Conservation (phyloP, 139 green algal genomes). For the Limnomonas spitsbergensis region DNA sequence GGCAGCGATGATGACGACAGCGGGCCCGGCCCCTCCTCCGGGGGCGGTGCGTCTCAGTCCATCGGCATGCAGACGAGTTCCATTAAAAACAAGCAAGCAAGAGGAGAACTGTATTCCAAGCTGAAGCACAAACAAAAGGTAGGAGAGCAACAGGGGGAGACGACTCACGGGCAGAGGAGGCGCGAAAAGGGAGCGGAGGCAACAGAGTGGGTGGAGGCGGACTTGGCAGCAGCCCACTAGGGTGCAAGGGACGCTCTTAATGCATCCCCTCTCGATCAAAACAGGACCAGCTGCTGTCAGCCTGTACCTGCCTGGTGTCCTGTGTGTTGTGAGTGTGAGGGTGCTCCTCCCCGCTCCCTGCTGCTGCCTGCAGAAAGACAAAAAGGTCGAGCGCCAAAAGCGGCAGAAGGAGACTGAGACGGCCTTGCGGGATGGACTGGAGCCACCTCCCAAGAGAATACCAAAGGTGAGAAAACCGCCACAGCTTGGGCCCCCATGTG, state of each 20-base stretch:
- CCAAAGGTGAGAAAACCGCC: conserved; percentile 55
- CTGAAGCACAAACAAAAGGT: conserved; percentile 75
- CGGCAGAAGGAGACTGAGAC: conserved; percentile 59
- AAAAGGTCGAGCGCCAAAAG: conserved; percentile 65
- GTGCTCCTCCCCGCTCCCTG: too few relatives aligned
- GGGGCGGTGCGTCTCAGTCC: conserved; percentile 20
- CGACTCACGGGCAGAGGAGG: not conserved
- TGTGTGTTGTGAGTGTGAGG: too few relatives aligned
- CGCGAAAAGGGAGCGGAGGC: not conserved
- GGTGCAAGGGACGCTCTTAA: too few relatives aligned
- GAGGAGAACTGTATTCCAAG: conserved; percentile 71
- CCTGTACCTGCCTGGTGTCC: too few relatives aligned
- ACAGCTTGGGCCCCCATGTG: not conserved
- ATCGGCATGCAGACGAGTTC: conserved; percentile 71
- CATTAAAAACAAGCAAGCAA: conserved; percentile 85
- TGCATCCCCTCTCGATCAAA: too few relatives aligned
- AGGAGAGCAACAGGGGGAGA: not conserved
- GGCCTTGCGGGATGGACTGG: conserved; percentile 63
- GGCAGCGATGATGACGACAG: not conserved
- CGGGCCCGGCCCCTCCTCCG: not conserved
- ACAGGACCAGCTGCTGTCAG: too few relatives aligned
- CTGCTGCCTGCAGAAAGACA: conserved; percentile 76
- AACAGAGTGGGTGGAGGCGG: too few relatives aligned
- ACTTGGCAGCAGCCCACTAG: too few relatives aligned
- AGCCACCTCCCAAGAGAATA: conserved; percentile 62